Evolutionary conservation across 1,139 yeast genomes (phyloP), one percentile per base, ranked within the genome.

Genomic region (Taphrina wiesneri): DNA sequence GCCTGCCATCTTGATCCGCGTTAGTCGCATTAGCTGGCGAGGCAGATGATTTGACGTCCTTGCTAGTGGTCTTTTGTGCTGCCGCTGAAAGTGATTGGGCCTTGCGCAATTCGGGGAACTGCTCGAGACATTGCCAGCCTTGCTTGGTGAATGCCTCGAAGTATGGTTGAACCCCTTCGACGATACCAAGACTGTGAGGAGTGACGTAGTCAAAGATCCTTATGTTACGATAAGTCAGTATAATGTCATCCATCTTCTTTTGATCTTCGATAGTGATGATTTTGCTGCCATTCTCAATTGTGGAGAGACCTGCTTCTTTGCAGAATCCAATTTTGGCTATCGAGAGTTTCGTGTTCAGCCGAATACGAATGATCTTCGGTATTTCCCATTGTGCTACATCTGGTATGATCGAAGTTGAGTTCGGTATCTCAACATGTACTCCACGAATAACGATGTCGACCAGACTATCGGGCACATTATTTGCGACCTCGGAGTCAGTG

Each of bases 401-500:
- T n/a, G 49, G 17, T 11, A 51, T 25, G 26, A 36, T 17, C 6
- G 19, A 28, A 11, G 30, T 17, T 3, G 51, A 25, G 4, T 36
- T 26, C 15, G 64, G 64, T 19, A 60, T 9, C 3, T 49, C 57
- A 5, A 60, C 64, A 39, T 25, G 28, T 32, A 60, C 45, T 2
- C 64, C 64, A 15, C 64, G 57, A 11, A 60, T 45, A 15, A 60
- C 57, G 15, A 60, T 45, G 28, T 60, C 64, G 19, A 60, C 26
- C 28, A 53, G 30, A 28, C 28, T 26, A 5, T 60, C 57, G 3
- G 25, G 51, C 4, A 21, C 25, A 41, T 15, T 41, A 23, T 34
- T 26, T n/a, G 34, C 4, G 13, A 15, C 23, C 11, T 32, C 28
- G 21, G 56, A 52, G 1, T 96, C 91, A 74, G 99, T 25, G 26